These are phyloP conservation scores for Claviceps capensis DNA, from an alignment of 2,329 filamentous ascomycete genomes.

Conservation along the genomic window DNA sequence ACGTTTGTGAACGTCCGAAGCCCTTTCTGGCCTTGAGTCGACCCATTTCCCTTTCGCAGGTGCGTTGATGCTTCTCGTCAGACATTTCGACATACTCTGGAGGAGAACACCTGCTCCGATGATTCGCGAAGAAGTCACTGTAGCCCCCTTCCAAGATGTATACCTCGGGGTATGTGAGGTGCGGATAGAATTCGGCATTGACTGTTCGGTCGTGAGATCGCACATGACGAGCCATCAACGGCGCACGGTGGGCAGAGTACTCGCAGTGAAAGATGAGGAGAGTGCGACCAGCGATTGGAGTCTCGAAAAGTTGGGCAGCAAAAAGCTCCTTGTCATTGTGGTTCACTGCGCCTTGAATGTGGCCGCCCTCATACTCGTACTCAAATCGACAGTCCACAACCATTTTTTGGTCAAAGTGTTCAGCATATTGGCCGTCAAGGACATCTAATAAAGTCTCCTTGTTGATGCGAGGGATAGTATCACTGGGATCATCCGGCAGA, in stretches of 20 bases:
- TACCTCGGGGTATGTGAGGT: constrained; percentile 86
- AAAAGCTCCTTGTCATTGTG: constrained; percentile 93
- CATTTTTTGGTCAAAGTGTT: constrained; percentile 65
- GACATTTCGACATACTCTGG: constrained; percentile 97
- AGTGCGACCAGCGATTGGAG: constrained; percentile 53
- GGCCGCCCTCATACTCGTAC: constrained; percentile 94
- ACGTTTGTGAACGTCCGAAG: constrained; percentile 78
- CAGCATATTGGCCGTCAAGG: constrained; percentile 69
- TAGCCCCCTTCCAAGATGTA: constrained; percentile 97
- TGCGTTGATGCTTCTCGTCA: constrained; percentile 77
- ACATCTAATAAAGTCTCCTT: constrained; percentile 73
- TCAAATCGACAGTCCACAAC: constrained; percentile 96
- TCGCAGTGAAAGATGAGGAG: constrained; percentile 94
- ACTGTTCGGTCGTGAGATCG: constrained; percentile 75
- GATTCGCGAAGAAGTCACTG: constrained; percentile 75
- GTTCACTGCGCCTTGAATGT: constrained; percentile 88
- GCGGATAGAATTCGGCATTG: constrained; percentile 78
- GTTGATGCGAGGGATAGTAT: constrained; percentile 78
- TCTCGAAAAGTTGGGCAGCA: constrained; percentile 62
- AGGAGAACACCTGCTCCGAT: constrained; percentile 72
- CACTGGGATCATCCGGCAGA: constrained; percentile 62
- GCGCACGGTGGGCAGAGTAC: constrained; percentile 91
- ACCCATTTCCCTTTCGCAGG: constrained; percentile 89
- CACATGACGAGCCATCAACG: constrained; percentile 89
- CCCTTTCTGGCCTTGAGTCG: constrained; percentile 84